Conservation (phyloP, 805 yeast species). For the Saccharomycopsis olivae region DNA sequence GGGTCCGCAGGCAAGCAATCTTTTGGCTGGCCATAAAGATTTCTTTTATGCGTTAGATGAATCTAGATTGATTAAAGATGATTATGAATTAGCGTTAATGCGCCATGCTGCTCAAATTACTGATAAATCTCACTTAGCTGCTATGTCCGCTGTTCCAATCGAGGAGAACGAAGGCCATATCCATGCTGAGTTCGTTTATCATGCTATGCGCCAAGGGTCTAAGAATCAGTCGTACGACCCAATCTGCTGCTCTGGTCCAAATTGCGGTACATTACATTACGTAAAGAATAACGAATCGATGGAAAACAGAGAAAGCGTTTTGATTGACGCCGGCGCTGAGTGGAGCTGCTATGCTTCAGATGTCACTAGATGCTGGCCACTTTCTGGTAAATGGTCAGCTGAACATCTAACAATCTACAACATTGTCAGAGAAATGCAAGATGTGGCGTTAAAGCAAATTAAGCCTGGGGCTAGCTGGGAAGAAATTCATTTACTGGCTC, state of each 20-base stretch:
- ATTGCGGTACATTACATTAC: constrained; percentile 86
- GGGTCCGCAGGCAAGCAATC: constrained; percentile 25
- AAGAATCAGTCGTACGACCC: constrained; percentile 88
- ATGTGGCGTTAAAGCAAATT: constrained; percentile 54
- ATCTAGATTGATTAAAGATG: constrained; percentile 75
- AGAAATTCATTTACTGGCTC: constrained; percentile 70
- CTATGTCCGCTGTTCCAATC: constrained; percentile 85
- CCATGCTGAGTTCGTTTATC: constrained; percentile 92
- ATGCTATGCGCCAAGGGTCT: constrained; percentile 88
- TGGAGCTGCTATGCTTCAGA: constrained; percentile 91
- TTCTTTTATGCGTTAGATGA: constrained; percentile 77
- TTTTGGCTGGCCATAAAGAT: constrained; percentile 35
- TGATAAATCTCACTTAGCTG: constrained; percentile 82
- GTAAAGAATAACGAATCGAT: constrained; percentile 65
- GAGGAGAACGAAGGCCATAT: constrained; percentile 83
- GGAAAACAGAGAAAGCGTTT: constrained; percentile 47
- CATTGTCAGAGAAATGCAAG: constrained; percentile 76
- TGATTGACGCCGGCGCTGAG: constrained; percentile 96
- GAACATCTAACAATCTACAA: constrained; percentile 80
- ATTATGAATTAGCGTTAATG: constrained; percentile 66
- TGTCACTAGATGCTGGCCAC: constrained; percentile 93
- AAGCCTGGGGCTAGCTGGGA: constrained; percentile 86
- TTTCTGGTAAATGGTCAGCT: constrained; percentile 77
- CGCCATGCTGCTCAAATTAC: constrained; percentile 75
- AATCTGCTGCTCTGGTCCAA: constrained; percentile 88